A percentile compares a stretch with the other conserved stretches of the same genome.
Evolutionary conservation across 2,329 filamentous ascomycete genomes (phyloP).

Genomic region (Exophiala phaeomuriformis): DNA sequence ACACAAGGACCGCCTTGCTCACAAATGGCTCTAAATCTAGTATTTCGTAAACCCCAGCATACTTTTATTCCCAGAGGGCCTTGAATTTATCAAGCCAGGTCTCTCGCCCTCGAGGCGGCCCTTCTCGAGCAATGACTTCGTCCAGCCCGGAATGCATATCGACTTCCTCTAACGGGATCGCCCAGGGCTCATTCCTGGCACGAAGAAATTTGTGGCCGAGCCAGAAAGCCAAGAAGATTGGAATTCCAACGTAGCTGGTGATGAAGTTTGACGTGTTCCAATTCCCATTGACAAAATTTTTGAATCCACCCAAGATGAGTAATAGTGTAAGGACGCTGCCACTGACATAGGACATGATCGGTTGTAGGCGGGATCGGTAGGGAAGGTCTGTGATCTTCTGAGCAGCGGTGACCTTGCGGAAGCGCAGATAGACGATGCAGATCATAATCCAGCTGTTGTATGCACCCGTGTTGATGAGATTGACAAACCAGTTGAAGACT

Average conservation of each 20-base stretch:
- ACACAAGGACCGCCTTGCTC: no score
- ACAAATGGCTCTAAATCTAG: no score
- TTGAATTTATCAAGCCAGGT: no score
- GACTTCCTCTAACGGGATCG: conserved; percentile 18
- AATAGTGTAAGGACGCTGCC: conserved; percentile 46
- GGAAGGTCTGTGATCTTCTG: conserved; percentile 35
- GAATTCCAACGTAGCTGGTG: conserved; percentile 41
- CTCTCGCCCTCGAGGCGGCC: no score
- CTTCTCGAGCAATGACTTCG: no score
- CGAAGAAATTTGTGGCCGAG: neutral
- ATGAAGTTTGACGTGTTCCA: conserved; percentile 41
- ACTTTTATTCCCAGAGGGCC: no score
- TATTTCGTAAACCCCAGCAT: no score
- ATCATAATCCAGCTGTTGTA: conserved; percentile 47
- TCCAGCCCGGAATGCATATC: conserved; percentile 7
- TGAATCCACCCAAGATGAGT: conserved; percentile 60
- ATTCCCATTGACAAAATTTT: conserved; percentile 27
- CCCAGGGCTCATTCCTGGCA: conserved; percentile 21
- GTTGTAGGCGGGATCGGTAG: conserved; percentile 41
- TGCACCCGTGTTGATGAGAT: conserved; percentile 42
- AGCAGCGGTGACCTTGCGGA: conserved; percentile 37
- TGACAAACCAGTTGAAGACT: conserved; percentile 44
- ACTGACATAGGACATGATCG: conserved; percentile 57
- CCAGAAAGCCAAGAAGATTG: conserved; percentile 36
- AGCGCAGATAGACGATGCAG: conserved; percentile 42